Evolutionary conservation across 768 basidiomycete genomes (phyloP).

Genomic region (Panus rudis): DNA sequence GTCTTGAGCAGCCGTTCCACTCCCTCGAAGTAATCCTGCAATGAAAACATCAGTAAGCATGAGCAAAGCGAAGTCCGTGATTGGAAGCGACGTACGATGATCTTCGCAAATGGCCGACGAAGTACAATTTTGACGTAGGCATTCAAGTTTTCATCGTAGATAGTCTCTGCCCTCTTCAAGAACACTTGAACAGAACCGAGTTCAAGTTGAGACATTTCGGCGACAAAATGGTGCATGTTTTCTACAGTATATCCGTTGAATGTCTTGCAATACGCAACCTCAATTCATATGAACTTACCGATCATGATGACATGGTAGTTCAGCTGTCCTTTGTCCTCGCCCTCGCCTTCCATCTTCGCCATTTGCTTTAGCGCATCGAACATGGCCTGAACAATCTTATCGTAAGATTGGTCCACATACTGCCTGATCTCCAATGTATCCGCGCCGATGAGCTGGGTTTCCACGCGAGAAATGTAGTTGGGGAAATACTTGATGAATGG

Average conservation of each 20-base stretch:
- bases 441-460: conserved; percentile 73
- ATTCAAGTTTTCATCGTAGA: conserved; percentile 84
- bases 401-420: conserved; percentile 77
- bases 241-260: conserved; percentile 56
- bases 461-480: conserved; percentile 75
- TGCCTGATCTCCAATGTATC: conserved; percentile 72
- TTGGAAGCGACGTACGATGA: conserved; percentile 61
- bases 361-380: conserved; percentile 92
- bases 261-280: too few relatives aligned
- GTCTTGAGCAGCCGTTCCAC: conserved; percentile 82
- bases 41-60: conserved; percentile 1
- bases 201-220: conserved; percentile 70
- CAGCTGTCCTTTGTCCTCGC: conserved; percentile 93
- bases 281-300: conserved; percentile 55
- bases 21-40: conserved; percentile 90
- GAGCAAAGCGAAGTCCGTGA: neutral
- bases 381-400: conserved; percentile 83
- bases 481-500: conserved; percentile 94
- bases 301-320: conserved; percentile 95
- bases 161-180: conserved; percentile 63
- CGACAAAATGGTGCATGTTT: conserved; percentile 93
- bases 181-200: conserved; percentile 56
- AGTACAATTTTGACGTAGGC: conserved; percentile 86
- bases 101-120: conserved; percentile 76
- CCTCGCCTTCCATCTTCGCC: conserved; percentile 91